Percentiles rank a stretch among this genome's conserved stretches.
Evolutionary conservation across 2,329 filamentous ascomycete genomes (phyloP).

Genomic region (Westerdykella aurantiaca): DNA sequence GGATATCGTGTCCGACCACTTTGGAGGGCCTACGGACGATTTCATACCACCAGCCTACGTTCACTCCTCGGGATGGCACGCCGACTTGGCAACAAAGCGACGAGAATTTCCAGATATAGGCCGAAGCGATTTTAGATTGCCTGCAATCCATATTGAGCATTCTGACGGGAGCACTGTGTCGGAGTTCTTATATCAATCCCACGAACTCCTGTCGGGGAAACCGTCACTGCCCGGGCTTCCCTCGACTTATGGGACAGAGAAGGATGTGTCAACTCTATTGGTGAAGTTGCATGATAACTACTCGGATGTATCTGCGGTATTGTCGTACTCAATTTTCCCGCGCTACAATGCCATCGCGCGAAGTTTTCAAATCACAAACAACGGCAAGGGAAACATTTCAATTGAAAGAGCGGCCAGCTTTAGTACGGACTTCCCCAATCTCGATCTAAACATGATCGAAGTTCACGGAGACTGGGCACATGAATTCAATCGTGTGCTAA

Average conservation of each 20-base stretch:
- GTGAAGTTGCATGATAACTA: slow-evolving; percentile 55
- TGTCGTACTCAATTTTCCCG: slow-evolving; percentile 61
- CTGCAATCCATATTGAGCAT: slow-evolving; percentile 57
- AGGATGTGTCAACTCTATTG: slow-evolving; percentile 54
- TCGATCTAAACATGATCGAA: slow-evolving; percentile 58
- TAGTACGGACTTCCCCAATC: slow-evolving; percentile 55
- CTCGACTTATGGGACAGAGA: slow-evolving; percentile 52
- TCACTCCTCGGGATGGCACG: slow-evolving; percentile 49
- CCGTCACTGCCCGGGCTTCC: slow-evolving; percentile 53
- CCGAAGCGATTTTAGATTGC: slow-evolving; percentile 57
- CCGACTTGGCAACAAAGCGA: slow-evolving; percentile 46
- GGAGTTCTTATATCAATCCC: slow-evolving; percentile 53
- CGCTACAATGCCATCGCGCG: slow-evolving; percentile 56
- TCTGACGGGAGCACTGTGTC: slow-evolving; percentile 54
- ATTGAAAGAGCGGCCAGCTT: slow-evolving; percentile 56
- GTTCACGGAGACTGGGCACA: slow-evolving; percentile 59
- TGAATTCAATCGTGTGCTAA: slow-evolving; percentile 51
- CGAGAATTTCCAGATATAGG: slow-evolving; percentile 61
- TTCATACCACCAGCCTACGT: slow-evolving; percentile 43
- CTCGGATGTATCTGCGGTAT: slow-evolving; percentile 52
- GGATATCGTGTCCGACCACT: slow-evolving; percentile 57
- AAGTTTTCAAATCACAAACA: slow-evolving; percentile 58
- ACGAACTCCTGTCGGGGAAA: slow-evolving; percentile 53
- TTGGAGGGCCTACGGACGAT: slow-evolving; percentile 53
- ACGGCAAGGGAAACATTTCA: slow-evolving; percentile 48